These are phyloP conservation scores for Plantago ovata DNA, from an alignment of 257 asterid genomes.

Conservation along the genomic window DNA sequence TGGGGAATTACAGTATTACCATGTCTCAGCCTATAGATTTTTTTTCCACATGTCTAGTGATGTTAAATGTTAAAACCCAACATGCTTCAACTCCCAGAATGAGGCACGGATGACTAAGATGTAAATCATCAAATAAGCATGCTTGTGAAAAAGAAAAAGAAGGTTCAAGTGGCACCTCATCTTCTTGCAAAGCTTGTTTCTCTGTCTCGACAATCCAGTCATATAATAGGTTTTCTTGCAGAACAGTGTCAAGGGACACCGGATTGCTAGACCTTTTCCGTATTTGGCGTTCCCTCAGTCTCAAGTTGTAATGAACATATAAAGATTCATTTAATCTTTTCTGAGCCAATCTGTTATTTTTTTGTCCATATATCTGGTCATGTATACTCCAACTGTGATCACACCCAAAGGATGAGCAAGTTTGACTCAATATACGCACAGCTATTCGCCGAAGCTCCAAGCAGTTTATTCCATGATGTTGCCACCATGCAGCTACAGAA, in stretches of 20 bases:
- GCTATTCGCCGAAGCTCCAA: constrained; percentile 87
- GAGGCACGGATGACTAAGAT: constrained; percentile 2
- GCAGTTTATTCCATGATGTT: constrained; percentile 88
- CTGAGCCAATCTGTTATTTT: constrained; percentile 64
- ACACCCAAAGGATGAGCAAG: constrained; percentile 81
- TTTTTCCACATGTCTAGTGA: background rate
- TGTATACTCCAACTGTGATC: constrained; percentile 90
- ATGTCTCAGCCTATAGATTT: background rate
- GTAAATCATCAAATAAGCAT: constrained; percentile 6
- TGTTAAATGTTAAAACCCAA: background rate
- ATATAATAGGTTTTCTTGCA: constrained; percentile 61
- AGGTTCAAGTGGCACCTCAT: constrained; percentile 52
- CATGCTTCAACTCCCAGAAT: too few relatives aligned
- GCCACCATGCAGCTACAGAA: constrained; percentile 95
- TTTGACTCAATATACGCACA: constrained; percentile 85
- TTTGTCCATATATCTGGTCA: constrained; percentile 58
- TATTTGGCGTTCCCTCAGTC: constrained; percentile 82
- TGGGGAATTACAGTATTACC: constrained; percentile 2
- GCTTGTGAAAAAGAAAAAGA: constrained; percentile 3
- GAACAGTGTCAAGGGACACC: constrained; percentile 50
- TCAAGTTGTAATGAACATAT: constrained; percentile 81
- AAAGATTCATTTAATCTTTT: constrained; percentile 61
- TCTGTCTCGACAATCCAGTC: constrained; percentile 80
- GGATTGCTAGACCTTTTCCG: constrained; percentile 56
- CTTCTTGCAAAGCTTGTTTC: constrained; percentile 61